Conservation (phyloP, 352 stramenopile genomes). For the Phytophthora vignae region DNA sequence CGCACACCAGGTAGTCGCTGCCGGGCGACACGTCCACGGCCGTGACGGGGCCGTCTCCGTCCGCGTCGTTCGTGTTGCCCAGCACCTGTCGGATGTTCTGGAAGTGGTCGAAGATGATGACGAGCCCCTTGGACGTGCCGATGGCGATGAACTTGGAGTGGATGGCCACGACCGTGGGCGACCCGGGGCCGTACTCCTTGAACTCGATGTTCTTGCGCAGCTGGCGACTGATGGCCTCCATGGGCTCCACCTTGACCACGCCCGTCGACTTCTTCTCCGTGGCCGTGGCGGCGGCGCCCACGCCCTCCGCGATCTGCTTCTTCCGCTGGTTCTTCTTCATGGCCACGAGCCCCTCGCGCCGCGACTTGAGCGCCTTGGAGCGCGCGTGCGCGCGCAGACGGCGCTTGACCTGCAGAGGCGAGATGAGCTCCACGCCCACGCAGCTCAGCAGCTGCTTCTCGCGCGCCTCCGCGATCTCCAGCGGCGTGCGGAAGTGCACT, state of each 20-base stretch:
- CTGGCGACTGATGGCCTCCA: conserved; percentile 91
- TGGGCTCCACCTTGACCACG: conserved; percentile 90
- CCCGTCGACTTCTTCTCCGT: conserved; percentile 70
- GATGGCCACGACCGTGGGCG: conserved; percentile 94
- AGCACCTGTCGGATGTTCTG: conserved; percentile 94
- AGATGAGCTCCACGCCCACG: conserved; percentile 84
- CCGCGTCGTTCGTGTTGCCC: conserved; percentile 80
- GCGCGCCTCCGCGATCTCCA: conserved; percentile 82
- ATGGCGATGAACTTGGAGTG: conserved; percentile 98
- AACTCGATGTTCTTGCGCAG: conserved; percentile 94
- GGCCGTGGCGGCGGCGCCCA: conserved; percentile 19
- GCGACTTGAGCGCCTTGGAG: conserved; percentile 59
- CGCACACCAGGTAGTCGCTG: conserved; percentile 93
- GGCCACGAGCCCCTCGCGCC: conserved; percentile 37
- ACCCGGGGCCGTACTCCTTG: conserved; percentile 90
- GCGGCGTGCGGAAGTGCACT: conserved; percentile 60
- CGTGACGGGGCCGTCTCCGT: conserved; percentile 83
- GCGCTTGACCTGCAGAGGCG: conserved; percentile 84
- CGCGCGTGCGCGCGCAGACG: conserved; percentile 69
- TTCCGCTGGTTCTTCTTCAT: conserved; percentile 58
- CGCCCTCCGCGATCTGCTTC: conserved; percentile 55
- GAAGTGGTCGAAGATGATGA: conserved; percentile 98
- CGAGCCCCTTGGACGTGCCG: conserved; percentile 93
- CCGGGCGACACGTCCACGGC: conserved; percentile 89
- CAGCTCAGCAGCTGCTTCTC: conserved; percentile 87